phyloP scores from a whole-genome alignment of 208 protist genomes.

The Crithidia sp. region DNA sequence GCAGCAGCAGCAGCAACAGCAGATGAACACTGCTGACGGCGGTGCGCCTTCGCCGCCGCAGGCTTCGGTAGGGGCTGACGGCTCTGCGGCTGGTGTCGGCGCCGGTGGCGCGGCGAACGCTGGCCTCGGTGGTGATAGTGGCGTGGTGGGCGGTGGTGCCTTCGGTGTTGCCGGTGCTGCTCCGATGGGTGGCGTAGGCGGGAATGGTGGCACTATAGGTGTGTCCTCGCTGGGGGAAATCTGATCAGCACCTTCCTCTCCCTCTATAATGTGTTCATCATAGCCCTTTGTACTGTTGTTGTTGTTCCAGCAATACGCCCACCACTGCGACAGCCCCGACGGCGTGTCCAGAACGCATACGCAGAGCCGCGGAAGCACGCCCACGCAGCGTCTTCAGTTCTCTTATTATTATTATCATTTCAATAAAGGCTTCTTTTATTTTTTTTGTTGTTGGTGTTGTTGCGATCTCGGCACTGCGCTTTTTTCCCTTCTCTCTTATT shows the following conservation, averaged over 20 bases:
- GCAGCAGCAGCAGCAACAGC: conserved; percentile 24
- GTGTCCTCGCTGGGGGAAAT: not conserved
- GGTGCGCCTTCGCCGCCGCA: conserved; percentile 12
- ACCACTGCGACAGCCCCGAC: too few species aligned
- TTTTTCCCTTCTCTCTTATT: too few species aligned
- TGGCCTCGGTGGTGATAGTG: not conserved
- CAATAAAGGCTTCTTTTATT: too few species aligned
- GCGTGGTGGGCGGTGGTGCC: not conserved
- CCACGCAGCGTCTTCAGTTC: too few species aligned
- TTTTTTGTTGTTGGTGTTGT: too few species aligned
- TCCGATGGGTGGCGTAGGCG: not conserved
- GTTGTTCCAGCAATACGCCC: not conserved
- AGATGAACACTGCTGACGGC: not conserved
- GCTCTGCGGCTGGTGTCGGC: not conserved
- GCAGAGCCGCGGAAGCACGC: too few species aligned
- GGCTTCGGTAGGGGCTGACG: not conserved
- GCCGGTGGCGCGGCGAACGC: not conserved
- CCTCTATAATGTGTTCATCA: too few species aligned
- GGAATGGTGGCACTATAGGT: not conserved
- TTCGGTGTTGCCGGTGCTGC: not conserved
- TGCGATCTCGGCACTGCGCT: too few species aligned
- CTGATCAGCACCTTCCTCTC: not conserved
- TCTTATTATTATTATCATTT: too few species aligned
- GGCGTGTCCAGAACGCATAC: too few species aligned
- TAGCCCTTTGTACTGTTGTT: not conserved